These are phyloP conservation scores for Auricularia cornea DNA, from an alignment of 768 basidiomycete genomes.

Conservation along the genomic window DNA sequence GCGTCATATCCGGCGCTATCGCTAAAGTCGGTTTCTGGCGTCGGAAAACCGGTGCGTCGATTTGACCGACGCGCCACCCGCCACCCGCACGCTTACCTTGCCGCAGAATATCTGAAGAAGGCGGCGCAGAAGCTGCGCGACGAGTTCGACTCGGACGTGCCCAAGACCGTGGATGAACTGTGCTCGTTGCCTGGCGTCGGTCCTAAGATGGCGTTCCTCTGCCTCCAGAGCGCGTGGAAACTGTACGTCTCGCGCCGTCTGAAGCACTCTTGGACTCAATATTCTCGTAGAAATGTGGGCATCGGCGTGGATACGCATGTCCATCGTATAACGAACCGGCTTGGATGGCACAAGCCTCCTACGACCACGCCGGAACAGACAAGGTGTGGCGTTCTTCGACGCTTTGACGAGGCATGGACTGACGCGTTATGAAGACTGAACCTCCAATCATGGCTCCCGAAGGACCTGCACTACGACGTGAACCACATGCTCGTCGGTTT, in stretches of 20 bases:
- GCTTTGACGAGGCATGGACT: not conserved
- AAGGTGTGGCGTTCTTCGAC: slow-evolving; percentile 36
- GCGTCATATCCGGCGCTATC: slow-evolving; percentile 65
- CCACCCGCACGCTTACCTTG: too few species aligned
- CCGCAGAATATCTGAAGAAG: slow-evolving; percentile 39
- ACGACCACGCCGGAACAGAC: slow-evolving; percentile 88
- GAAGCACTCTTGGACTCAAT: not conserved
- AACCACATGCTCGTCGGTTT: slow-evolving; percentile 79
- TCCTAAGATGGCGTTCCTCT: slow-evolving; percentile 91
- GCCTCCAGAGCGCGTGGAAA: slow-evolving; percentile 79
- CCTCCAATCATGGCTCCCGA: slow-evolving; percentile 77
- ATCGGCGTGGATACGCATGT: slow-evolving; percentile 97
- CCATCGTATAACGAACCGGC: slow-evolving; percentile 85
- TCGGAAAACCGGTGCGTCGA: slow-evolving; percentile 72
- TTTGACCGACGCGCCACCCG: too few species aligned
- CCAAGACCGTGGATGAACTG: slow-evolving; percentile 80
- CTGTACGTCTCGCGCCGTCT: slow-evolving; percentile 41
- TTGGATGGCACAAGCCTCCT: slow-evolving; percentile 84
- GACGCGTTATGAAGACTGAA: slow-evolving; percentile 42
- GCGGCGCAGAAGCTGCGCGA: slow-evolving; percentile 62
- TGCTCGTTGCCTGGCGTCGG: slow-evolving; percentile 87
- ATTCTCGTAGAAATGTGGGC: slow-evolving; percentile 58
- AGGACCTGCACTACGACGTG: slow-evolving; percentile 62
- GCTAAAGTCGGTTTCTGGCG: slow-evolving; percentile 91
- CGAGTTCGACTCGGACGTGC: slow-evolving; percentile 75